Base-by-base conservation (phyloP, 192 early-diverging fungal species). In the Backusella sp. region DNA sequence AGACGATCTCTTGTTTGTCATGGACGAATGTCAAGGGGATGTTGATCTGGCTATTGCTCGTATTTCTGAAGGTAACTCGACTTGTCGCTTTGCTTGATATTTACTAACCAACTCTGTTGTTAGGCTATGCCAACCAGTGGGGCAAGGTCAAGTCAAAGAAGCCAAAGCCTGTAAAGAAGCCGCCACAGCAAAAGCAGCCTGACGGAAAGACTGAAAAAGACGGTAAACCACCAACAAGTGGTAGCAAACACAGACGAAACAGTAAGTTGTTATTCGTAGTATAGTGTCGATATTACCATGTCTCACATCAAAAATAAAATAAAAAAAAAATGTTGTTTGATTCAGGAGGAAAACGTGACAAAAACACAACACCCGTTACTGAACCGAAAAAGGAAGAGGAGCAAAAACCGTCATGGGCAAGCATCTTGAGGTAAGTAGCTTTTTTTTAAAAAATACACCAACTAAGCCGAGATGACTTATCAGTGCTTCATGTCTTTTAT, bases 1-100 rank as follows among this genome's bases (percentile, higher is more conserved):
- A 76, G 91, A 89, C 76, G 97, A 99, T 84, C 87, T 99, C 73
- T 79, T 96, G 53, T 92, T 87, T 49, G 90, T 90, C 28, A 84
- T 98, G 73, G 91, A 95, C 80, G 97, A 99, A 76, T 91, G 92
- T 62, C 77, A 89, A 56, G 96, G 96, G 28, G 95, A 99, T 79
- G 80, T 97, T 46, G 93, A 96, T 37, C 74, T 88, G 28, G 91
- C 95, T 65, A 90, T 93, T 84, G 84, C 75, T 67, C 86, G 95
- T 70, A 98, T 99, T 75, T 86, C 86, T 70, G 94, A 97, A 85
- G 91, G 92, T 91, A 88, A 67, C 37, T 8, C 37, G 3, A 39
- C 37, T 39, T 11, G 37, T 11, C 11, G 37, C 37, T 39, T 39
- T 39, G 9, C 37, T 39, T 39, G 37, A 39, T 39, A 39, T 39